These are phyloP conservation scores for Knoxdaviesia capensis DNA, from an alignment of 2,329 filamentous ascomycete species.

Conservation along the genomic window DNA sequence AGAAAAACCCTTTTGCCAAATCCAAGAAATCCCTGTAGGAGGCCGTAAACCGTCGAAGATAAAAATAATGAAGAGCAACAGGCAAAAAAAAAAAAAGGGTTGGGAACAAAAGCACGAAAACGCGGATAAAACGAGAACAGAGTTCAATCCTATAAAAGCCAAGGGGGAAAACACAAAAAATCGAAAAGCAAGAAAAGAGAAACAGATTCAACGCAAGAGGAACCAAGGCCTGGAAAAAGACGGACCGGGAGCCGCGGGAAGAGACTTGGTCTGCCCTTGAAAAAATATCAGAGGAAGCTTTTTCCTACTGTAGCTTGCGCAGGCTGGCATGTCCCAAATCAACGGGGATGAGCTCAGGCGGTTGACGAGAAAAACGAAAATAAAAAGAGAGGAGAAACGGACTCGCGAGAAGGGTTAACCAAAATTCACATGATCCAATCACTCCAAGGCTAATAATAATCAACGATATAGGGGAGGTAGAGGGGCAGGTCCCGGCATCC, in stretches of 20 bases:
- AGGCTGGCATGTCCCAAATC: too few relatives aligned
- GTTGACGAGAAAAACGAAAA: neutral
- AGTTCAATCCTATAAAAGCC: neutral
- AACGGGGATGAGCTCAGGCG: too few relatives aligned
- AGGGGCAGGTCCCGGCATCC: too few relatives aligned
- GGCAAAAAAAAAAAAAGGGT: neutral
- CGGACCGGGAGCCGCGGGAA: too few relatives aligned
- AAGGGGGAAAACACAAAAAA: neutral
- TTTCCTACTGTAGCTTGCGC: too few relatives aligned
- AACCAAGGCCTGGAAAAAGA: too few relatives aligned
- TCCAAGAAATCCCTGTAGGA: neutral
- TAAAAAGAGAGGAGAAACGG: constrained; percentile 1
- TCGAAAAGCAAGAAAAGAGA: neutral
- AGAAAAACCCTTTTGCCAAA: neutral
- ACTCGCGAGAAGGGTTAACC: too few relatives aligned
- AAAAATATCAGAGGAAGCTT: too few relatives aligned
- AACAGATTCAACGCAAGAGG: neutral
- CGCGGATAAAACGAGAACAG: neutral
- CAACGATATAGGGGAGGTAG: too few relatives aligned
- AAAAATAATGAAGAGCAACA: neutral
- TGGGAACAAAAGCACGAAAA: neutral
- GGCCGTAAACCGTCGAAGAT: neutral
- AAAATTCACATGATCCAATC: too few relatives aligned
- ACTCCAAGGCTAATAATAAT: too few relatives aligned
- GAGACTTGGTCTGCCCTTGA: too few relatives aligned